A percentile compares a stretch with the other conserved stretches of the same genome.
Conservation (phyloP, 176 grass and related monocot species). For the Oryza coarctata region DNA sequence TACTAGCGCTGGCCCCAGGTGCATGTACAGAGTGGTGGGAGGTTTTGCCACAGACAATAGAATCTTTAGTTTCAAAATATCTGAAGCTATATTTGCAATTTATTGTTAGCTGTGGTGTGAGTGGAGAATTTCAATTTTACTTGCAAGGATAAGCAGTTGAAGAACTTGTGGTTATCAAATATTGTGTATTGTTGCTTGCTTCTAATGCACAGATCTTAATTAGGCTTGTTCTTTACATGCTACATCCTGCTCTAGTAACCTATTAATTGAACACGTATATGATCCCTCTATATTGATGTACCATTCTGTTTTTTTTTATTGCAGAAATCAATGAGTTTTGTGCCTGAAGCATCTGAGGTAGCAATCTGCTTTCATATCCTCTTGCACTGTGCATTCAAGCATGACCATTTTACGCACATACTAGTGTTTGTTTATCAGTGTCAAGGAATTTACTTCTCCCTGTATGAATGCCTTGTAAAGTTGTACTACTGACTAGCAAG, state of each 20-base stretch:
- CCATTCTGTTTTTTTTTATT: conserved; percentile 34
- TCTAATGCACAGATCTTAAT: conserved; percentile 15
- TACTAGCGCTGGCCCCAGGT: no score
- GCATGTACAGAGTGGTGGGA: no score
- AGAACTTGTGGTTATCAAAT: background rate
- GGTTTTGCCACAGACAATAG: background rate
- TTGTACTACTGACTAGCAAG: background rate
- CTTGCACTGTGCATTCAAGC: background rate
- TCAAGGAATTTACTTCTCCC: background rate
- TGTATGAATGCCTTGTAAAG: background rate
- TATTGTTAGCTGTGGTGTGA: background rate
- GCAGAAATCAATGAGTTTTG: conserved; percentile 75
- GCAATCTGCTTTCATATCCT: conserved; percentile 36
- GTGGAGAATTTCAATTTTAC: background rate
- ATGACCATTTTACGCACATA: conserved; percentile 21
- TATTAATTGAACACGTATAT: background rate
- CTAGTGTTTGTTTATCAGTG: background rate
- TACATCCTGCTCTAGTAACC: conserved; percentile 15
- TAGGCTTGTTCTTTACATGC: conserved; percentile 33
- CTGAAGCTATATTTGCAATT: background rate
- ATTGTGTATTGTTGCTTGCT: conserved; percentile 18
- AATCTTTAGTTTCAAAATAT: background rate
- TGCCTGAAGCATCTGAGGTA: conserved; percentile 61
- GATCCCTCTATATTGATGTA: conserved; percentile 19
- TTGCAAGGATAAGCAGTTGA: background rate